Conservation (phyloP, 2,329 filamentous ascomycete genomes). For the Dactylonectria macrodidyma region DNA sequence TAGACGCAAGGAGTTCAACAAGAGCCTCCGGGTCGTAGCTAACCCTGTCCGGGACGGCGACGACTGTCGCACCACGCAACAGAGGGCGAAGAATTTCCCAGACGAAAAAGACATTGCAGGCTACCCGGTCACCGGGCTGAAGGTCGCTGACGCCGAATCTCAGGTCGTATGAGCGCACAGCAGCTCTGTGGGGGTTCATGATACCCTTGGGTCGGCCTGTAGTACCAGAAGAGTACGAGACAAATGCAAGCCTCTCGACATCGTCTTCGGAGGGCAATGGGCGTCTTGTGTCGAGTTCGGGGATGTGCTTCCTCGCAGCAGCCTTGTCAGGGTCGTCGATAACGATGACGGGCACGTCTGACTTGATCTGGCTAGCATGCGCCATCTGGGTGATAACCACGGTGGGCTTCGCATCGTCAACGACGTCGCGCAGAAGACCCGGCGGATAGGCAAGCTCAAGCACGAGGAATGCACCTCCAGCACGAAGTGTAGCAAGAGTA, state of each 20-base stretch:
- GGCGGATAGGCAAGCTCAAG: slow-evolving; percentile 85
- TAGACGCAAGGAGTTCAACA: slow-evolving; percentile 77
- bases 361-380: slow-evolving; percentile 76
- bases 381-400: slow-evolving; percentile 79
- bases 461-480: slow-evolving; percentile 85
- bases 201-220: slow-evolving; percentile 88
- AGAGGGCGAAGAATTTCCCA: slow-evolving; percentile 88
- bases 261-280: slow-evolving; percentile 75
- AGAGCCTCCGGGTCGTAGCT: slow-evolving; percentile 85
- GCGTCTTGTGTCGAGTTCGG: slow-evolving; percentile 58
- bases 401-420: slow-evolving; percentile 80
- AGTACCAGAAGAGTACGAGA: slow-evolving; percentile 85
- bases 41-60: slow-evolving; percentile 81
- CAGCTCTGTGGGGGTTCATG: slow-evolving; percentile 82
- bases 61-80: slow-evolving; percentile 81
- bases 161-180: slow-evolving; percentile 81
- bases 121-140: slow-evolving; percentile 80
- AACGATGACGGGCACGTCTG: slow-evolving; percentile 73
- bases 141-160: slow-evolving; percentile 80
- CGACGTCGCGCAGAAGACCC: slow-evolving; percentile 80
- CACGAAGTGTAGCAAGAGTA: slow-evolving; percentile 82
- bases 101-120: slow-evolving; percentile 91
- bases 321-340: slow-evolving; percentile 66
- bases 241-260: slow-evolving; percentile 81
- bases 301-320: slow-evolving; percentile 44